Evolutionary conservation across 345 rosid genomes (phyloP), one percentile per base, ranked within the genome.

Genomic region (Aegle marmelos): DNA sequence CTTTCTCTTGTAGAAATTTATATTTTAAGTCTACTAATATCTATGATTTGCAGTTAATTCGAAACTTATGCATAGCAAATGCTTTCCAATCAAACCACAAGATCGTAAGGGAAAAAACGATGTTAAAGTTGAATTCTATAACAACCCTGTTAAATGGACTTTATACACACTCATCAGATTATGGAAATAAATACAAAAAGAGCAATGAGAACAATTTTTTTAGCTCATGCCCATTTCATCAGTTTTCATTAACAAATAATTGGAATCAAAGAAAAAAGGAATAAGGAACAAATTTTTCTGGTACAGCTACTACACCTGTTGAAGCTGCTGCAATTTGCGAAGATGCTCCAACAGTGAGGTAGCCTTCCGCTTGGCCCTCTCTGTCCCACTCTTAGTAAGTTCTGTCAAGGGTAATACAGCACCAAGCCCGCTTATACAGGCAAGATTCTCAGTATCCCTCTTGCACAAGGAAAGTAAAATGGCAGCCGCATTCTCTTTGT

Each of bases 351-450:
- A 81, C 87, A 97, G 79, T 58, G 91, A 90, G 37, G 82, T 79
- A 63, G 98, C 98, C 86, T 92, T 94, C 53, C 93, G 75, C 79
- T 91, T 90, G 30, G 97, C 97, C 86, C 98, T 90, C 86, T 93
- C 97, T 2, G 98, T 91, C n/a, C 99, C 99, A 39, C 79, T 85
- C 77, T 82, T 89, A 14, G 98, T 78, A 16, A 97, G 91, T 86
- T 94, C 98, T 31, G 87, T 91, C 82, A 97, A 84, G 4, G 98
- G 97, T 74, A 91, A 78, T 34, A 89, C 83, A 2, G 94, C 95
- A n/a, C 98, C 97, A 2, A 94, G 97, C 88, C 90, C 89, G 75
- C 94, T 90, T 66, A 94, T 69, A 41, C 83, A 77, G 1, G 74
- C 87, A 8, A 96, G 91, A 76, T 85, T 94, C 74, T 90, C 97